Conservation (phyloP, 345 rosid species). For the Odontarrhena argentea region DNA sequence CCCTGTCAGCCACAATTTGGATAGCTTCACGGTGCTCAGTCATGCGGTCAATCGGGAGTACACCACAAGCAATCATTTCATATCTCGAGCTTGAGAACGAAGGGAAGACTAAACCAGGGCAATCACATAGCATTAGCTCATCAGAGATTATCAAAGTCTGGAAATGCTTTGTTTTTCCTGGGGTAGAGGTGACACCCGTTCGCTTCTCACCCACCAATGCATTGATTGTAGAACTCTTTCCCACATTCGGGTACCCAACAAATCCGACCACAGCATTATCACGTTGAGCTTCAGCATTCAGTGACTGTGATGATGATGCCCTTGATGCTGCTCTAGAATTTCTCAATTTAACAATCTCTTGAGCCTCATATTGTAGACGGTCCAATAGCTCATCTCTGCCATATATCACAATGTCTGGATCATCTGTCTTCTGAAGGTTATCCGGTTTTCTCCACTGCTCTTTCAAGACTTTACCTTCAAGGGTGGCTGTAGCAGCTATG, state of each 20-base stretch:
- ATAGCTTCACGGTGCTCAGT: slow-evolving; percentile 88
- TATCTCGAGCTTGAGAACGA: slow-evolving; percentile 90
- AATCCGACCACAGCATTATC: slow-evolving; percentile 75
- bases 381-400: slow-evolving; percentile 85
- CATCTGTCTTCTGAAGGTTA: slow-evolving; percentile 45
- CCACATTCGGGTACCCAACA: slow-evolving; percentile 95
- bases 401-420: slow-evolving; percentile 61
- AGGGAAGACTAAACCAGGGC: slow-evolving; percentile 91
- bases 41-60: slow-evolving; percentile 88
- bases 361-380: slow-evolving; percentile 77
- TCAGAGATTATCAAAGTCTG: slow-evolving; percentile 84
- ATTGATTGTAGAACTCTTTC: slow-evolving; percentile 93
- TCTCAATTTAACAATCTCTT: slow-evolving; percentile 68
- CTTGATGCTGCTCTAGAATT: slow-evolving; percentile 38
- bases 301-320: slow-evolving; percentile 35
- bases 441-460: slow-evolving; percentile 46
- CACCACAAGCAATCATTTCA: slow-evolving; percentile 94
- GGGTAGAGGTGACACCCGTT: slow-evolving; percentile 92
- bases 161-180: slow-evolving; percentile 96
- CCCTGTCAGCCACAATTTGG: slow-evolving; percentile 80
- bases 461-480: slow-evolving; percentile 69
- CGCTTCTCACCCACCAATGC: slow-evolving; percentile 92
- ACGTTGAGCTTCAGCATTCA: slow-evolving; percentile 29
- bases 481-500: slow-evolving; percentile 77
- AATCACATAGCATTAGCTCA: slow-evolving; percentile 78